phyloP scores from a whole-genome alignment of 768 basidiomycete species.

The Dacryopinax primogenitus region DNA sequence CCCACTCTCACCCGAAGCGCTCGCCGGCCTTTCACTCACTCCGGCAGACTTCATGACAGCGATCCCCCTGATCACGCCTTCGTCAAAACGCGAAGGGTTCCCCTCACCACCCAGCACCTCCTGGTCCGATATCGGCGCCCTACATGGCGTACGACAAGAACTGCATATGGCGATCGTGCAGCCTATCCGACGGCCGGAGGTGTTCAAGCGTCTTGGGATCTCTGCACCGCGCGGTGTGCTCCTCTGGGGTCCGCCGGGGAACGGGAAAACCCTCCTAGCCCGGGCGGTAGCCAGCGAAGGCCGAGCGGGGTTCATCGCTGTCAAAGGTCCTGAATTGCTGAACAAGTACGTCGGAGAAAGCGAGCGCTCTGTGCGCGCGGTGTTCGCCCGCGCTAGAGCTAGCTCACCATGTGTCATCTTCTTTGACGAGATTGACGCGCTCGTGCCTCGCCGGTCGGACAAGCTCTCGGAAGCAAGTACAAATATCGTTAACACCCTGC shows the following conservation, averaged over 20 bases:
- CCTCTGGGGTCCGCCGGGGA: conserved; percentile 98
- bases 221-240: conserved; percentile 85
- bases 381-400: conserved; percentile 85
- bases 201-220: conserved; percentile 82
- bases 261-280: conserved; percentile 93
- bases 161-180: conserved; percentile 97
- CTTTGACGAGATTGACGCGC: conserved; percentile 87
- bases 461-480: conserved; percentile 85
- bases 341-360: conserved; percentile 99
- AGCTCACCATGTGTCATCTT: conserved; percentile 92
- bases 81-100: conserved; percentile 94
- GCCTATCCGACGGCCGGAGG: conserved; percentile 76
- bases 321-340: conserved; percentile 90
- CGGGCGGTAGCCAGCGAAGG: conserved; percentile 97
- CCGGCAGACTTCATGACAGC: conserved; percentile 67
- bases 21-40: conserved; percentile 70
- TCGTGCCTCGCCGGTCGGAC: conserved; percentile 84
- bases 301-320: conserved; percentile 90
- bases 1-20: conserved; percentile 62
- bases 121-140: conserved; percentile 88
- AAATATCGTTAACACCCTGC: conserved; percentile 82
- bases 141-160: conserved; percentile 76
- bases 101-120: conserved; percentile 92
- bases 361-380: conserved; percentile 85
- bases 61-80: conserved; percentile 83